A percentile compares a stretch with the other conserved stretches of the same genome.
Evolutionary conservation across 495 filamentous ascomycete species (phyloP).

Genomic region (Xylaria acuta): DNA sequence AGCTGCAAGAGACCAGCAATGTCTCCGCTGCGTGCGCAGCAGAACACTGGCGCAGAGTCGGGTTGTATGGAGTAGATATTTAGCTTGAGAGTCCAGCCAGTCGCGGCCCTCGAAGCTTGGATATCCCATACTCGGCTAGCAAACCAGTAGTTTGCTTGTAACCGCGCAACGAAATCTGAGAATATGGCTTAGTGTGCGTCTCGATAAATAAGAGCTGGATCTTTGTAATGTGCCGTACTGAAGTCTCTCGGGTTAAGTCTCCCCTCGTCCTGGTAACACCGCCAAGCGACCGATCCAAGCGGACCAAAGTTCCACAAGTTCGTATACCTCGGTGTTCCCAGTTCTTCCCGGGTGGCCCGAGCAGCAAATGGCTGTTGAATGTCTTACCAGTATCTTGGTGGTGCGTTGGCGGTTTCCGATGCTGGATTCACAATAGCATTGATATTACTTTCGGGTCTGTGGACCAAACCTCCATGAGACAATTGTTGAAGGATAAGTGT

Average conservation of each 20-base stretch:
- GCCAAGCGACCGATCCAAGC: constrained; percentile 10
- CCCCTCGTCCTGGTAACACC: neutral
- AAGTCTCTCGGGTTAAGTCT: neutral
- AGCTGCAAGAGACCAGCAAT: neutral
- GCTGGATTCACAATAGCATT: no score
- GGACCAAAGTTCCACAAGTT: constrained; percentile 1
- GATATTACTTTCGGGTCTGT: neutral
- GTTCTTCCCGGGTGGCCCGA: neutral
- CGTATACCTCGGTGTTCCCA: neutral
- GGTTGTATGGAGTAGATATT: neutral
- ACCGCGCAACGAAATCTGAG: neutral
- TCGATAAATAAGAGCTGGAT: no score
- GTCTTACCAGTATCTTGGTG: no score
- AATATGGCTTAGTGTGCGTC: neutral
- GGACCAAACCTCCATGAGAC: neutral
- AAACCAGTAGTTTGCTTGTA: constrained; percentile 14
- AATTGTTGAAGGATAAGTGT: neutral
- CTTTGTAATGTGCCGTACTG: neutral
- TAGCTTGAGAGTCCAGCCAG: constrained; percentile 12
- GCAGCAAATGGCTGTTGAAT: neutral
- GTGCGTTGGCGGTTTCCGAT: neutral
- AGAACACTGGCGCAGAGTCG: neutral
- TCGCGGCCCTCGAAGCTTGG: neutral
- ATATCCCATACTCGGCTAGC: constrained; percentile 6
- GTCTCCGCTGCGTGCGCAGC: neutral